Percentiles rank a stretch among this genome's conserved stretches.
phyloP scores from a whole-genome alignment of 805 yeast genomes.

The Pichia nanzhaoensis region DNA sequence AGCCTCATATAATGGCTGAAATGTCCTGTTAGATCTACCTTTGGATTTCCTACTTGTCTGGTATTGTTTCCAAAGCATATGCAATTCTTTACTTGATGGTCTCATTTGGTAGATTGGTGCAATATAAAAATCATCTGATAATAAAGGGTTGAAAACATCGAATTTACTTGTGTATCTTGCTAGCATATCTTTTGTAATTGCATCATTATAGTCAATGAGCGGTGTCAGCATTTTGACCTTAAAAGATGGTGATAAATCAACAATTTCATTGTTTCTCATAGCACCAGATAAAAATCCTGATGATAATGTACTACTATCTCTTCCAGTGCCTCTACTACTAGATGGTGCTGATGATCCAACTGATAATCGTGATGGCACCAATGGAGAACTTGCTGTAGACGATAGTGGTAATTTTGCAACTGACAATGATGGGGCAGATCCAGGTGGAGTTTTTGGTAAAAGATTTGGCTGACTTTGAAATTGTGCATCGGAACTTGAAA shows the following conservation, averaged over 20 bases:
- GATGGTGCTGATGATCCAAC: conserved; percentile 1
- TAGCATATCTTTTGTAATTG: conserved; percentile 12
- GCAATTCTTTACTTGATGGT: conserved; percentile 19
- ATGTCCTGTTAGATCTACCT: conserved; percentile 3
- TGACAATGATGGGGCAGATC: too few species aligned
- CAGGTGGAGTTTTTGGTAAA: not conserved
- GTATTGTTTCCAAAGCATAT: conserved; percentile 18
- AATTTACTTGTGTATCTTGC: conserved; percentile 24
- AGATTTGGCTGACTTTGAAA: conserved; percentile 11
- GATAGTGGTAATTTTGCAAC: not conserved
- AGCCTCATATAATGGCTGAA: conserved; percentile 21
- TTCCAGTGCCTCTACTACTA: not conserved
- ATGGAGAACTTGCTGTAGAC: not conserved
- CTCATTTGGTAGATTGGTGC: conserved; percentile 20
- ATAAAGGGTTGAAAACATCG: conserved; percentile 20
- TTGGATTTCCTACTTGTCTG: conserved; percentile 15
- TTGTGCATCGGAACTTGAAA: not conserved
- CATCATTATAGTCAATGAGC: conserved; percentile 6
- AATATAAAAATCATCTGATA: conserved; percentile 7
- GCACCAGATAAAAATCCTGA: conserved; percentile 1
- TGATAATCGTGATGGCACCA: not conserved
- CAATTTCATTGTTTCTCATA: conserved; percentile 5
- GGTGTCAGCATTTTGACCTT: conserved; percentile 5
- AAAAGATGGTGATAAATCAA: conserved; percentile 2
- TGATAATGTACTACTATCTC: not conserved